Evolutionary conservation across 2,329 filamentous ascomycete genomes (phyloP), one percentile per base, ranked within the genome.

Genomic region (Aspergillus floridensis): DNA sequence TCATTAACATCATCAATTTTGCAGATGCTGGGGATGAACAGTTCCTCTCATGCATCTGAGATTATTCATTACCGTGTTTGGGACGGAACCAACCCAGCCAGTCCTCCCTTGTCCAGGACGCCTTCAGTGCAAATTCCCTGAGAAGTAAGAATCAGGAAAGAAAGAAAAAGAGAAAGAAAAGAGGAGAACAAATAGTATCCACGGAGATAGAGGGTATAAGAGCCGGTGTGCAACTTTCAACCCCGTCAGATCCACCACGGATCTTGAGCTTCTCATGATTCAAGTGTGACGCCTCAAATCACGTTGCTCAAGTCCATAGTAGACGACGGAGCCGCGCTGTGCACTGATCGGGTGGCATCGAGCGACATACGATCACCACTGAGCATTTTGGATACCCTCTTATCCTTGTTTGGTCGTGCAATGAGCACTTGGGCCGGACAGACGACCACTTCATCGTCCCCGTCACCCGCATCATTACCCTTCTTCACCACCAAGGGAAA

Each of bases 401-500:
- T 76, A 38, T 76, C 77, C 65, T 79, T 82, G 74, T 68, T 78
- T 73, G 67, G 74, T 48, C 77, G 75, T 29, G 89, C 89, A 48
- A 97, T 86, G 61, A 98, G 84, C 38, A 99, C 95, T 76, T 98
- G 93, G 6, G 96, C 95, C 10, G 93, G 93, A 72, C 90, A 96
- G 49, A 99, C 92, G 50, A 98, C 93, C 64, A 96, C 91, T 81
- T 98, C 93, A 66, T 97, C 92, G 57, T 97, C 92, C 57, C 93
- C 93, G 56, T 89, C 84, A 24, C 93, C 95, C 46, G 82, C 81
- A 72, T 98, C 93, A 70, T 96, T 91, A 56, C 93, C 93, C 80
- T 95, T 96, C 80, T 96, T 96, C 68, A 98, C 91, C 19, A 99
- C 93, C 1, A 98, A 84, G 10, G 96, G 96, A 81, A 99, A 99